Evolutionary conservation across 148 eudicot species (phyloP), one percentile per base, ranked within the genome.

Genomic region (Rhododendron simsii): DNA sequence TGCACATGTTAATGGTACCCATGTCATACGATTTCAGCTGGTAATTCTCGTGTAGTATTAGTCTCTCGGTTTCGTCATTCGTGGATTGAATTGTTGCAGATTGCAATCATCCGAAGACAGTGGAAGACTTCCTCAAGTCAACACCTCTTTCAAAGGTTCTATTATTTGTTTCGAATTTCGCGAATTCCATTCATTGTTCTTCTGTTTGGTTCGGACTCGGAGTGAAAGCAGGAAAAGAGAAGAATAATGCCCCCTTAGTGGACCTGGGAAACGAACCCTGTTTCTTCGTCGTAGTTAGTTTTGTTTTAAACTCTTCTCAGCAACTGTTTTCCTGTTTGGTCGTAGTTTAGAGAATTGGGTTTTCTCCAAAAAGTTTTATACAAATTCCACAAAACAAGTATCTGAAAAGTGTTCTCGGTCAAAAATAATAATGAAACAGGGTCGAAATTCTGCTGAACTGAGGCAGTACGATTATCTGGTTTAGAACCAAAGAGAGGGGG

Each of bases 31-130:
- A 37, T 41, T 47, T 89, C 23, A 13, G 39, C 81, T 83, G 15
- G 15, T 21, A 77, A 76, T 82, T 88, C 47, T 55, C 15, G 37
- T 30, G 47, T 69, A 18, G n/a, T 69, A 18, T 35, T 35, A 67
- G 14, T 76, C 18, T 45, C 63, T 4, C 45, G 3, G 2, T 75
- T 21, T 51, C 7, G 7, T 41, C 44, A 41, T 41, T 41, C 0
- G 41, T 48, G 28, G 28, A 26, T 55, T 4, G 4, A 37, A 4
- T 30, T 63, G n/a, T 81, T 84, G 84, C 86, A 96, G 99, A 92
- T 90, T 96, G 99, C 85, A 92, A 93, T 88, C 99, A 96, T 88
- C 99, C 98, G 1, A 95, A 90, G 90, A 93, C 93, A 41, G 93
- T 92, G 83, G 94, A 95, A 78, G 98, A 96, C 87, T 92, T 94